Conservation (phyloP, 2,329 filamentous ascomycete species). For the Aspergillus versicolor region DNA sequence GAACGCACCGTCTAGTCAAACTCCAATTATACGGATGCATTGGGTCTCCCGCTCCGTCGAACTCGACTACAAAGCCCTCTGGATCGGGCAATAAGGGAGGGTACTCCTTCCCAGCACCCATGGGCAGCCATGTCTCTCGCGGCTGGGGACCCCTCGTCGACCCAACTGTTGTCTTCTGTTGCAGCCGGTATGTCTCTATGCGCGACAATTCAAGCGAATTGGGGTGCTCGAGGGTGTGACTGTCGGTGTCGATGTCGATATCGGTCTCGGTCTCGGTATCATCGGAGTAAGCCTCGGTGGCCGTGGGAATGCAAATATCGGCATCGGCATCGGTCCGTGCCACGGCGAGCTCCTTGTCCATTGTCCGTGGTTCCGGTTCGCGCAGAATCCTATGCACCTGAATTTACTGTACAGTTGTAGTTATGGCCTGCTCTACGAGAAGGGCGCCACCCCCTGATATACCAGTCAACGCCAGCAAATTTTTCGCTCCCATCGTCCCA, state of each 20-base stretch:
- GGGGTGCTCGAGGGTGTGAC: constrained; percentile 14
- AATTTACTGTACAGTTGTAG: neutral
- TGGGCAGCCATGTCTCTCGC: constrained; percentile 24
- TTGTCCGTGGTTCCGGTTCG: neutral
- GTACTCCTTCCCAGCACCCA: constrained; percentile 47
- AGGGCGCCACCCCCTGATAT: neutral
- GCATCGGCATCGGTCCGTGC: neutral
- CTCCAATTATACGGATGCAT: constrained; percentile 55
- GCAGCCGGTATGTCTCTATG: constrained; percentile 23
- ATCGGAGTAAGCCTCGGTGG: constrained; percentile 7
- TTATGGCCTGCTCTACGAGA: neutral
- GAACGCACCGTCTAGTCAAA: constrained; percentile 41
- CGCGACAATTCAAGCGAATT: constrained; percentile 21
- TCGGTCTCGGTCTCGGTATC: constrained; percentile 5
- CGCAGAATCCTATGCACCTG: neutral
- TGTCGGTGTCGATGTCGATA: constrained; percentile 12
- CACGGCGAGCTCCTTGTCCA: neutral
- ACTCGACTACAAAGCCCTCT: constrained; percentile 57
- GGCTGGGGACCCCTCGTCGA: constrained; percentile 20
- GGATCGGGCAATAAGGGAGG: constrained; percentile 50
- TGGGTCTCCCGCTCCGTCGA: constrained; percentile 53
- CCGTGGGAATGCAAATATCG: neutral
- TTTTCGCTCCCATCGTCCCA: neutral
- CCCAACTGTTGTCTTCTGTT: constrained; percentile 22
- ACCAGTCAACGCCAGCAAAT: neutral